A percentile compares a stretch with the other conserved stretches of the same genome.
Conservation (phyloP, 202 grass and related monocot species). For the Hordeum pubiflorum region DNA sequence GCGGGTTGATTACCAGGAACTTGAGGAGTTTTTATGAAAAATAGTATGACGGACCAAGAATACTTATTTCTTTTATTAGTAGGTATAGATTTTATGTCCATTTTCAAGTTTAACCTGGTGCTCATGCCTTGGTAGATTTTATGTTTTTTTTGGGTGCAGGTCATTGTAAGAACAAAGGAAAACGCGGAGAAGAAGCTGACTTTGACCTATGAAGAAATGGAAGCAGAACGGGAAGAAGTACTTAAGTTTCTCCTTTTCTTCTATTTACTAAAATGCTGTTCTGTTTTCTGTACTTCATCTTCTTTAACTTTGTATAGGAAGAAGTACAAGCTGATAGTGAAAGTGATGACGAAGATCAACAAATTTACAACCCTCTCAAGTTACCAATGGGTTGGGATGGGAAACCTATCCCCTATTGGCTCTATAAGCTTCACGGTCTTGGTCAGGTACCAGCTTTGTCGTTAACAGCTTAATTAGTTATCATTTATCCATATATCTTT, state of each 20-base stretch:
- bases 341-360: conserved; percentile 93
- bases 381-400: conserved; percentile 98
- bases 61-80: too few species aligned
- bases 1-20: too few species aligned
- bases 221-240: conserved; percentile 96
- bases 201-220: conserved; percentile 99
- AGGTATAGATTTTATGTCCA: too few species aligned
- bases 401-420: conserved; percentile 99
- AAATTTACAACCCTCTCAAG: conserved; percentile 97
- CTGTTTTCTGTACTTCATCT: not conserved
- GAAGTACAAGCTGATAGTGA: conserved; percentile 81
- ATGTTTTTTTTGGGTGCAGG: conserved; percentile 25
- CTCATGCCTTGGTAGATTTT: too few species aligned
- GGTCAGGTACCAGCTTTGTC: conserved; percentile 51
- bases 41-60: too few species aligned
- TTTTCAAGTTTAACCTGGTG: too few species aligned
- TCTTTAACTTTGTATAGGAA: conserved; percentile 48
- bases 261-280: not conserved
- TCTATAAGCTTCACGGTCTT: conserved; percentile 96
- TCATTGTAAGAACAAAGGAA: conserved; percentile 82
- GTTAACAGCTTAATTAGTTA: not conserved
- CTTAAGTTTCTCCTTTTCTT: not conserved
- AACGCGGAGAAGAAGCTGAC: conserved; percentile 92
- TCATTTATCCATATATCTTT: not conserved
- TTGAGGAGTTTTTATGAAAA: too few species aligned